Evolutionary conservation across 2,329 filamentous ascomycete genomes (phyloP), one percentile per base, ranked within the genome.

Genomic region (Exophiala oligosperma): DNA sequence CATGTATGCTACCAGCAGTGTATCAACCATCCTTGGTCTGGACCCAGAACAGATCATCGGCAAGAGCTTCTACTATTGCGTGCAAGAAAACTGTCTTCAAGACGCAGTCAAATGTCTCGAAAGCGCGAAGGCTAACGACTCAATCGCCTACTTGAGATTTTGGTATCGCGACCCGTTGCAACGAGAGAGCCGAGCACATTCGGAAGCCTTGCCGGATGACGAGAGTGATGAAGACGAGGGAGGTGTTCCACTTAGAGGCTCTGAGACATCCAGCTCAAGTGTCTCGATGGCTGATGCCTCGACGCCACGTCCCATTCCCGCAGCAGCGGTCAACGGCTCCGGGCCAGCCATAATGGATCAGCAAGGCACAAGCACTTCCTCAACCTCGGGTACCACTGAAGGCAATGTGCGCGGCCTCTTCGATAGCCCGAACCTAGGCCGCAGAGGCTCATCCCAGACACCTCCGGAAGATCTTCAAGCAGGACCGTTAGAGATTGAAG

Each of bases 111-210:
- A 85, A 61, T 92, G 89, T 67, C 74, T 96, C 32, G 91, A 95
- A 72, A 89, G 88, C 64, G 91, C 91, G 23, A 96, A 96, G 71
- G 88, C 88, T 28, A 95, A 96, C 67, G 90, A 96, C 71, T 95
- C 91, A 1, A 94, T 95, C 67, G 91, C 91, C 1, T 95, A 96
- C 68, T 79, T 96, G 59, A 88, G 91, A 17, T 96, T 95, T 71
- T 90, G 86, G 83, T 93, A 89, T 68, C 83, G 89, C 53, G 88
- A 94, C 69, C 90, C 90, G 17, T 80, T 87, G 29, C 77, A 81
- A 56, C 80, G 79, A 28, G 80, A 82, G 54, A 79, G 83, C 51
- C 74, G 80, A 9, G 71, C 76, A 41, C 71, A 72, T 17, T 73
- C 78, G 8, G 72, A 75, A 9, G 49, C 53, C 17, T 76, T 23